Evolutionary conservation across 1,284 basidiomycete genomes (phyloP).

Genomic region (Exobasidium cylindrosporum): DNA sequence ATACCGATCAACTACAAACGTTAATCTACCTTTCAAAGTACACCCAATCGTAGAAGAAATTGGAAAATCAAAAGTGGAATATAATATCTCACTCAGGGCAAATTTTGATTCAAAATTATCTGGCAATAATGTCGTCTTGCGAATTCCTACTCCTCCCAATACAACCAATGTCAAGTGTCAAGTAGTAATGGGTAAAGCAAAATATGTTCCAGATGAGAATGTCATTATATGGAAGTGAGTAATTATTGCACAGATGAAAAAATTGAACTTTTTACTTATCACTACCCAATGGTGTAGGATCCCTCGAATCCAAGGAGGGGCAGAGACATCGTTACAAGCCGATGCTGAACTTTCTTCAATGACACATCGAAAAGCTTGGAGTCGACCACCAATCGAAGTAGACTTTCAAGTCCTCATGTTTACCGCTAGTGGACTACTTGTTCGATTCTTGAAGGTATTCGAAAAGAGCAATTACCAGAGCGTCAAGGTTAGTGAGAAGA

Average conservation of each 20-base stretch:
- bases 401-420: constrained; percentile 99
- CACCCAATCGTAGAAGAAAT: constrained; percentile 90
- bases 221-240: constrained; percentile 95
- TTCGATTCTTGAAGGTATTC: constrained; percentile 96
- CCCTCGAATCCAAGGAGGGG: constrained; percentile 83
- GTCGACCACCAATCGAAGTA: constrained; percentile 91
- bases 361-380: constrained; percentile 85
- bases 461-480: constrained; percentile 86
- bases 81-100: constrained; percentile 81
- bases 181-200: constrained; percentile 87
- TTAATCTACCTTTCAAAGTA: constrained; percentile 86
- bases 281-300: constrained; percentile 63
- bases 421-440: constrained; percentile 89
- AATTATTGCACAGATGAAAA: not conserved
- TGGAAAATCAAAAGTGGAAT: constrained; percentile 84
- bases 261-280: not conserved
- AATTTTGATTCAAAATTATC: constrained; percentile 88
- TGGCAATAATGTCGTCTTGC: constrained; percentile 84
- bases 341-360: constrained; percentile 80
- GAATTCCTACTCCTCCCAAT: constrained; percentile 93
- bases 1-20: constrained; percentile 91
- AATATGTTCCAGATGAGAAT: constrained; percentile 92
- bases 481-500: constrained; percentile 43
- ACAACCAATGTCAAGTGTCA: constrained; percentile 89
- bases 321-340: constrained; percentile 81